phyloP scores from a whole-genome alignment of 495 filamentous ascomycete genomes.

The Mytilinidion resinicola region DNA sequence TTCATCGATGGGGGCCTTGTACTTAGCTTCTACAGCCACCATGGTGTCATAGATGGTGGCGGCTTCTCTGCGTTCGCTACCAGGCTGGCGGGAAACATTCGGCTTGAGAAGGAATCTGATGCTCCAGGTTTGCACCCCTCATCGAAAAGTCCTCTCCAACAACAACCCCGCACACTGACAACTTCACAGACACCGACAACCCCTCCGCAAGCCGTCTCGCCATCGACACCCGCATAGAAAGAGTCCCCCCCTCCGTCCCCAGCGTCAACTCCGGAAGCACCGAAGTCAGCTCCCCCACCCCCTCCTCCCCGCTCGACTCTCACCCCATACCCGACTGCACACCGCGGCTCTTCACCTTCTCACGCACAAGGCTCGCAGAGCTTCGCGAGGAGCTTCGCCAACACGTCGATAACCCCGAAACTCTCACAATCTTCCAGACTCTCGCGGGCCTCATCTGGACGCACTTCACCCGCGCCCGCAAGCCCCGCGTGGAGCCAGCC shows the following conservation, averaged over 20 bases:
- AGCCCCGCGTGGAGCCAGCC: neutral
- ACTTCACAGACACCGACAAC: no score
- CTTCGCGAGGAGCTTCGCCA: constrained; percentile 5
- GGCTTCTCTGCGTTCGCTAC: constrained; percentile 4
- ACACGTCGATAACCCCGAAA: neutral
- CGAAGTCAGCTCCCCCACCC: no score
- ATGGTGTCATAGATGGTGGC: constrained; percentile 8
- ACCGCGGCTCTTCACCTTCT: constrained; percentile 8
- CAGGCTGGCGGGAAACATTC: constrained; percentile 5
- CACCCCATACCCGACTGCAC: neutral
- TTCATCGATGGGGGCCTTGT: constrained; percentile 18
- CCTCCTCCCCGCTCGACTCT: no score
- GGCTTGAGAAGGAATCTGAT: neutral
- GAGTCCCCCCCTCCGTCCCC: no score
- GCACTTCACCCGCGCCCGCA: constrained; percentile 12
- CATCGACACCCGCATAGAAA: no score
- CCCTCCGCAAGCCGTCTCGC: no score
- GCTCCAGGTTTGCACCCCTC: no score
- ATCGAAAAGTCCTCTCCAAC: no score
- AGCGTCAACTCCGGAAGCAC: no score
- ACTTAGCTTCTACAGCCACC: constrained; percentile 11
- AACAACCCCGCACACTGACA: no score
- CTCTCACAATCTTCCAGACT: constrained; percentile 10
- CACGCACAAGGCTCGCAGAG: neutral
- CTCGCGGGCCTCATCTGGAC: constrained; percentile 16